phyloP scores from a whole-genome alignment of 2,329 filamentous ascomycete genomes.

The Alternaria conjuncta region DNA sequence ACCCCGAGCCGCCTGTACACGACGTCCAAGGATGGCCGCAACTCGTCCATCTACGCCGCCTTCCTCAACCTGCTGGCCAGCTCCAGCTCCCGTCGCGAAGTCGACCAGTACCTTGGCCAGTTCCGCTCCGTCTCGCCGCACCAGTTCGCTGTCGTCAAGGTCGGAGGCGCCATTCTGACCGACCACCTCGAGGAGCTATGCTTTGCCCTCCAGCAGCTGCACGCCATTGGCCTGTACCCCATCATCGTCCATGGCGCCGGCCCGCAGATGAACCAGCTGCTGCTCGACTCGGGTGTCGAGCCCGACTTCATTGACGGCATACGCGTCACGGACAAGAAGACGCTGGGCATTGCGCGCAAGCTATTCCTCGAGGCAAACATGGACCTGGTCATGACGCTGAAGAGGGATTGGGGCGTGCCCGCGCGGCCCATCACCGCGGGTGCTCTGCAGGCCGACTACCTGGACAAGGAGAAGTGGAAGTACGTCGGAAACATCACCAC shows the following conservation, averaged over 20 bases:
- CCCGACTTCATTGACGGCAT: constrained; percentile 97
- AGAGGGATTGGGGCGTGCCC: constrained; percentile 80
- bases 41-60: constrained; percentile 62
- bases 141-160: constrained; percentile 98
- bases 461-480: constrained; percentile 96
- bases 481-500: constrained; percentile 94
- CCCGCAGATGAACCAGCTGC: constrained; percentile 89
- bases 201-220: constrained; percentile 86
- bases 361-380: constrained; percentile 96
- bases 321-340: constrained; percentile 93
- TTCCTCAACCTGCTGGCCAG: constrained; percentile 92
- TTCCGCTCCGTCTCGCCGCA: constrained; percentile 97
- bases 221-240: constrained; percentile 92
- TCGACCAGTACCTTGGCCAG: constrained; percentile 96
- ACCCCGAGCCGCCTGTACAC: constrained; percentile 42
- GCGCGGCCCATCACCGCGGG: constrained; percentile 88
- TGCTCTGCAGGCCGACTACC: constrained; percentile 90
- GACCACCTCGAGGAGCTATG: constrained; percentile 93
- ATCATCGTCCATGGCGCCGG: constrained; percentile 95
- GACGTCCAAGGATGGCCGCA: constrained; percentile 39
- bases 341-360: constrained; percentile 85
- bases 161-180: constrained; percentile 93
- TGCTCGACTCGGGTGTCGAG: constrained; percentile 90
- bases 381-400: constrained; percentile 86
- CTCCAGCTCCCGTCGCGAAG: constrained; percentile 94